phyloP scores from a whole-genome alignment of 1,284 basidiomycete genomes.

The Moniliella sp. region DNA sequence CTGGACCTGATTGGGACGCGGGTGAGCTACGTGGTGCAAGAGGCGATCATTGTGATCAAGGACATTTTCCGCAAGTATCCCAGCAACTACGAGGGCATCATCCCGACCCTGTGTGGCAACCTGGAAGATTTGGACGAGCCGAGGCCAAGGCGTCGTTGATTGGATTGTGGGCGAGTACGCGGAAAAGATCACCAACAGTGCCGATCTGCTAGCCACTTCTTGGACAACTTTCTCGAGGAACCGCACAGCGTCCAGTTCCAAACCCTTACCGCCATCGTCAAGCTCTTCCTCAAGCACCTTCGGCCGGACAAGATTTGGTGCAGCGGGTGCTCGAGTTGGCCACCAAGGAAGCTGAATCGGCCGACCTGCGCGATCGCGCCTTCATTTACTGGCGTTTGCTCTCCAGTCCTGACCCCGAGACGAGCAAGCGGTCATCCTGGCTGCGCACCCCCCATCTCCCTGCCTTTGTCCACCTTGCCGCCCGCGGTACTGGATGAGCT shows the following conservation, averaged over 20 bases:
- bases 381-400: slow-evolving; percentile 91
- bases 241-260: slow-evolving; percentile 84
- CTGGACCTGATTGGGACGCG: slow-evolving; percentile 74
- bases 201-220: slow-evolving; percentile 74
- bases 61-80: slow-evolving; percentile 97
- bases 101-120: slow-evolving; percentile 78
- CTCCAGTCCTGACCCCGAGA: slow-evolving; percentile 63
- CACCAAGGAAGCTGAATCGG: slow-evolving; percentile 86
- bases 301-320: slow-evolving; percentile 58
- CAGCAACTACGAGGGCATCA: slow-evolving; percentile 86
- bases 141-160: slow-evolving; percentile 93
- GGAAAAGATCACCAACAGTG: slow-evolving; percentile 83
- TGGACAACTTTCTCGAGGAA: slow-evolving; percentile 79
- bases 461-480: slow-evolving; percentile 71
- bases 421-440: slow-evolving; percentile 82
- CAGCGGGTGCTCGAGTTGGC: slow-evolving; percentile 75
- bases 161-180: slow-evolving; percentile 99
- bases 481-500: slow-evolving; percentile 80
- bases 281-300: slow-evolving; percentile 79
- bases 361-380: slow-evolving; percentile 82
- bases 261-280: slow-evolving; percentile 82
- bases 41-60: slow-evolving; percentile 95
- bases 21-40: slow-evolving; percentile 90
- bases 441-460: slow-evolving; percentile 69
- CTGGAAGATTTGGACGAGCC: slow-evolving; percentile 91